Evolutionary conservation across 73 alveolate species (phyloP), one percentile per base, ranked within the genome.

Genomic region (Breviolum minutum): DNA sequence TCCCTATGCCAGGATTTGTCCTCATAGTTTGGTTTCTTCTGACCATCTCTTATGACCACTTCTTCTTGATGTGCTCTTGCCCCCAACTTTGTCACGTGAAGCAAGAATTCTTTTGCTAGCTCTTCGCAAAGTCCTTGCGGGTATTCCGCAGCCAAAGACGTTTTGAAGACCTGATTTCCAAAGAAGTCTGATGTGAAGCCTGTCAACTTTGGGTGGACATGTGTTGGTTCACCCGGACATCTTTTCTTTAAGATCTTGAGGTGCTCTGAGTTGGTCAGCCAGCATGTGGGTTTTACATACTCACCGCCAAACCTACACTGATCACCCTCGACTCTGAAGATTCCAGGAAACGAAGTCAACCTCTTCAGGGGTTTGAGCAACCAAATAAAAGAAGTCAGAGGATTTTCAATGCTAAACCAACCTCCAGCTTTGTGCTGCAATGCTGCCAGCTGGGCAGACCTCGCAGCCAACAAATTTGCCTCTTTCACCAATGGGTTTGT

Each of bases 361-460:
- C 69, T 6, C 95, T 16, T 16, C 69, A 68, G 1, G 6, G 95
- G 95, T 2, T 61, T 60, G 70, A 68, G 48, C 66, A 40, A 32
- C 95, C 95, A 88, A n/a, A 88, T 69, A 8, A 68, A 30, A 7
- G 95, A 88, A 0, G 12, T 88, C 20, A 40, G 68, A 4, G 95
- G 84, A 8, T 40, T 69, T 40, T 87, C 95, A 48, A 87, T 24
- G 64, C 95, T 87, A 13, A 87, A 87, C 95, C 95, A 87, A 17
- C 95, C 95, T 5, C 62, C 62, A 0, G 76, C 84, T 40, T 69
- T 68, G 48, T 69, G 62, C 84, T 87, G 95, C 9, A 69, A 24
- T 5, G 10, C 30, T 32, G 95, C 69, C 71, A 87, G 69, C 29
- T 87, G 85, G 29, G 95, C 82, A 32, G 54, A 17, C 5, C 95